Percentiles rank a stretch among this genome's conserved stretches.
Evolutionary conservation across 495 filamentous ascomycete genomes (phyloP).

Genomic region (Annulohypoxylon nitens): DNA sequence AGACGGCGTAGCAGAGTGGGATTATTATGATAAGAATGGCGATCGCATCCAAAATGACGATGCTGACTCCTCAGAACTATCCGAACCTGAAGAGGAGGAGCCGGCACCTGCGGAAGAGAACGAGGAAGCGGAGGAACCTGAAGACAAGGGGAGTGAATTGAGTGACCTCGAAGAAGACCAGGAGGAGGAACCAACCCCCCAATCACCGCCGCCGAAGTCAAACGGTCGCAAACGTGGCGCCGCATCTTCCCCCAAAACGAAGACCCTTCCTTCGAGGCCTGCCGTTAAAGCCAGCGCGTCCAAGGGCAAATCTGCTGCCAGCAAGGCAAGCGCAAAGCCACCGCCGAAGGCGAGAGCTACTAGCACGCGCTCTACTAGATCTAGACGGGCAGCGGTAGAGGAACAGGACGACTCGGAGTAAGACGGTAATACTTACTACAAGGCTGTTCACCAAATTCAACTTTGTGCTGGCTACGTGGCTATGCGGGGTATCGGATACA

Average conservation of each 20-base stretch:
- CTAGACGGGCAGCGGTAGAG: conserved; percentile 42
- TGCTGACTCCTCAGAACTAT: conserved; percentile 40
- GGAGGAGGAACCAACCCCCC: conserved; percentile 43
- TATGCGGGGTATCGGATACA: not conserved
- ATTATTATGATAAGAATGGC: conserved; percentile 57
- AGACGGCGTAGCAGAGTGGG: conserved; percentile 67
- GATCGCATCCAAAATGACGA: conserved; percentile 41
- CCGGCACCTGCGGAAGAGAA: conserved; percentile 44
- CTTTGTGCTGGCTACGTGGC: not conserved
- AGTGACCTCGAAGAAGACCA: conserved; percentile 48
- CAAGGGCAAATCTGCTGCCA: conserved; percentile 45
- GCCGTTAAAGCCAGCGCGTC: conserved; percentile 39
- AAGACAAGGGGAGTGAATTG: conserved; percentile 45
- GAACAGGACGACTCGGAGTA: conserved; percentile 43
- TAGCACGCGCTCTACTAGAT: conserved; percentile 49
- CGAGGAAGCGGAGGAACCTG: conserved; percentile 43
- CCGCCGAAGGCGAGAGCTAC: conserved; percentile 38
- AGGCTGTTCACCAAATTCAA: not conserved
- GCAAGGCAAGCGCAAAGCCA: conserved; percentile 45
- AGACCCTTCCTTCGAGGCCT: conserved; percentile 41
- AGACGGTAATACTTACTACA: not conserved
- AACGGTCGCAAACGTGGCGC: conserved; percentile 46
- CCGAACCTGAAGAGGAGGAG: conserved; percentile 44
- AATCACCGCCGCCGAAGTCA: conserved; percentile 36
- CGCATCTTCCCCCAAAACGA: conserved; percentile 37